Evolutionary conservation across 2,329 filamentous ascomycete species (phyloP).

Genomic region (Sporothrix schenckii): DNA sequence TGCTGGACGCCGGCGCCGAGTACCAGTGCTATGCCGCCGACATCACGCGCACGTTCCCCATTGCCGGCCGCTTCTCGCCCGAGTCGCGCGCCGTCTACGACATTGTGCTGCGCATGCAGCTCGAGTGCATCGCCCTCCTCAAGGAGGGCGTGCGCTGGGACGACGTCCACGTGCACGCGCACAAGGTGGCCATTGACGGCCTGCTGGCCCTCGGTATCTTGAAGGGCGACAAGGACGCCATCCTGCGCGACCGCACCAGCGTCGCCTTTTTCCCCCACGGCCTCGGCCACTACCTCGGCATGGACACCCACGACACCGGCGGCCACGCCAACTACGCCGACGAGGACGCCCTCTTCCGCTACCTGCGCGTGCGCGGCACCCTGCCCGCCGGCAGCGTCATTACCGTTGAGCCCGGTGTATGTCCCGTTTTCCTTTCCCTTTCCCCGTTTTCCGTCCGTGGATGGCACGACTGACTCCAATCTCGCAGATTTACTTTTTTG

Average conservation of each 20-base stretch:
- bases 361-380: conserved; percentile 75
- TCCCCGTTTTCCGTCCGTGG: neutral
- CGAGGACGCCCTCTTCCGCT: conserved; percentile 80
- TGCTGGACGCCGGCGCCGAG: conserved; percentile 82
- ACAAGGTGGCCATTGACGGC: conserved; percentile 79
- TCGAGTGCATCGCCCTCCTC: conserved; percentile 71
- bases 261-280: conserved; percentile 92
- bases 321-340: conserved; percentile 79
- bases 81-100: conserved; percentile 77
- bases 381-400: conserved; percentile 81
- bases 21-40: conserved; percentile 73
- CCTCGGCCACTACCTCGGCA: conserved; percentile 84
- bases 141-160: conserved; percentile 79
- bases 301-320: conserved; percentile 89
- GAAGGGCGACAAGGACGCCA: conserved; percentile 67
- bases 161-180: conserved; percentile 76
- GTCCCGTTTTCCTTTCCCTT: neutral
- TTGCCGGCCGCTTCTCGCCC: conserved; percentile 69
- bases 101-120: conserved; percentile 85
- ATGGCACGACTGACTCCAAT: conserved; percentile 32
- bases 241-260: conserved; percentile 77
- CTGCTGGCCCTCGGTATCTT: conserved; percentile 76
- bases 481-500: conserved; percentile 79
- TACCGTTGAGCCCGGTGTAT: conserved; percentile 88
- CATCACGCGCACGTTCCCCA: conserved; percentile 83